These are phyloP conservation scores for Tricholoma matsutake DNA, from an alignment of 768 basidiomycete species.

Conservation along the genomic window DNA sequence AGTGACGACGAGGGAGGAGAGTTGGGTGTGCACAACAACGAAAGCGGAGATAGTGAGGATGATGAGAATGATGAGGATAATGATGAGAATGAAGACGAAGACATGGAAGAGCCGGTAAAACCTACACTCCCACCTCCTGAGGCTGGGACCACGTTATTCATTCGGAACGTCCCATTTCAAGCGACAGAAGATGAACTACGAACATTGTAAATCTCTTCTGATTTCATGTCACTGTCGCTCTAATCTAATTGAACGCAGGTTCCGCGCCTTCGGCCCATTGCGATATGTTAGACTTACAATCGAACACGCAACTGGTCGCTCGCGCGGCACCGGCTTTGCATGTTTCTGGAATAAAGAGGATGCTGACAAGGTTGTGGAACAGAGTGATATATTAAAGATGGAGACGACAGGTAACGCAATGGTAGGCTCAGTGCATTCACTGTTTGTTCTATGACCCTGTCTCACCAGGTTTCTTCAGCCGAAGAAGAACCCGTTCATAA, in stretches of 20 bases:
- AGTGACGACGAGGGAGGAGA: slow-evolving; percentile 37
- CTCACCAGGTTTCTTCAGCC: slow-evolving; percentile 30
- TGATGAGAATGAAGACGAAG: slow-evolving; percentile 29
- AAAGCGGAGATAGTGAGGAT: slow-evolving; percentile 39
- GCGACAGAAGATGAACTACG: slow-evolving; percentile 93
- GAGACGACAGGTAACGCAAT: slow-evolving; percentile 54
- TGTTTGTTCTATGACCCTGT: not conserved
- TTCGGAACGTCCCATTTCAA: slow-evolving; percentile 90
- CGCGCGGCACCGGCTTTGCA: slow-evolving; percentile 93
- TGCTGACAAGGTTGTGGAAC: slow-evolving; percentile 80
- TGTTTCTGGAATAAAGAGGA: slow-evolving; percentile 96
- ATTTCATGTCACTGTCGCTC: not conserved
- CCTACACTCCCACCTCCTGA: slow-evolving; percentile 80
- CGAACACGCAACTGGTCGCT: slow-evolving; percentile 79
- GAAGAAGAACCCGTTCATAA: slow-evolving; percentile 81
- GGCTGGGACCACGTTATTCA: slow-evolving; percentile 87
- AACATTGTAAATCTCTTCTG: slow-evolving; percentile 50
- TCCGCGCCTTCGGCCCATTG: slow-evolving; percentile 88
- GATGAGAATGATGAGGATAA: slow-evolving; percentile 36
- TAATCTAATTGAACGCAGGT: slow-evolving; percentile 43
- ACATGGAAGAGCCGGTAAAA: slow-evolving; percentile 47
- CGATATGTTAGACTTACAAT: slow-evolving; percentile 91
- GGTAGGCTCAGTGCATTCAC: slow-evolving; percentile 17
- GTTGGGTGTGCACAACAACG: slow-evolving; percentile 42
- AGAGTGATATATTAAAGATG: slow-evolving; percentile 66